A percentile compares a stretch with the other conserved stretches of the same genome.
phyloP scores from a whole-genome alignment of 805 yeast genomes.

The Ogataea trehaloabstinens region DNA sequence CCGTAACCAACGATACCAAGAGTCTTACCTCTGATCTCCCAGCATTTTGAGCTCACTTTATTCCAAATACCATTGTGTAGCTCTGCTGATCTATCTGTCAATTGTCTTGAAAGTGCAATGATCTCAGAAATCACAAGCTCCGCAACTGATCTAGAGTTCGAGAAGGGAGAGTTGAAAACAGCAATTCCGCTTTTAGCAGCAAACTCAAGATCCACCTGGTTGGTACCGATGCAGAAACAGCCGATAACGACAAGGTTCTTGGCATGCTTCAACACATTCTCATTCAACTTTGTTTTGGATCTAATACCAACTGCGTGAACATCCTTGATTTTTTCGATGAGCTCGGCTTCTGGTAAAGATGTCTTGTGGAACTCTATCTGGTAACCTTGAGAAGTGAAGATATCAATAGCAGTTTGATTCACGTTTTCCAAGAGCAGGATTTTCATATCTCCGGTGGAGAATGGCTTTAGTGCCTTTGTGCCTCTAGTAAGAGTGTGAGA shows the following conservation, averaged over 20 bases:
- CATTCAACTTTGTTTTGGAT: constrained; percentile 90
- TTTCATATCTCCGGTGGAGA: constrained; percentile 92
- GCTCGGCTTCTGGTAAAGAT: constrained; percentile 87
- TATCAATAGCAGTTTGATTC: constrained; percentile 85
- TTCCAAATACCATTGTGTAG: constrained; percentile 97
- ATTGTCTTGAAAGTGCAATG: constrained; percentile 90
- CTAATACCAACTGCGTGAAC: constrained; percentile 98
- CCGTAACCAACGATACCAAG: constrained; percentile 97
- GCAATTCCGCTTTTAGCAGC: constrained; percentile 95
- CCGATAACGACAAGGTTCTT: constrained; percentile 88
- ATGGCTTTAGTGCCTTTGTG: constrained; percentile 82
- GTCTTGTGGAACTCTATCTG: constrained; percentile 93
- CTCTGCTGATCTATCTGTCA: constrained; percentile 95
- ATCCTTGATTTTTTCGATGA: constrained; percentile 87
- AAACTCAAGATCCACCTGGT: constrained; percentile 89
- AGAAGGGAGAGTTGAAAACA: constrained; percentile 90
- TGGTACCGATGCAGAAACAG: constrained; percentile 98
- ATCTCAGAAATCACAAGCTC: constrained; percentile 95
- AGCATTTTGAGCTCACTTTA: constrained; percentile 90
- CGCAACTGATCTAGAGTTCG: constrained; percentile 97
- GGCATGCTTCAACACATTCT: constrained; percentile 77
- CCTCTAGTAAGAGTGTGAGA: constrained; percentile 43
- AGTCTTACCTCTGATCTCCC: constrained; percentile 99
- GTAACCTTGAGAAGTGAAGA: constrained; percentile 87
- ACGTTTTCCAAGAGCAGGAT: constrained; percentile 89